phyloP scores from a whole-genome alignment of 345 rosid species.

The Brassica nigra region DNA sequence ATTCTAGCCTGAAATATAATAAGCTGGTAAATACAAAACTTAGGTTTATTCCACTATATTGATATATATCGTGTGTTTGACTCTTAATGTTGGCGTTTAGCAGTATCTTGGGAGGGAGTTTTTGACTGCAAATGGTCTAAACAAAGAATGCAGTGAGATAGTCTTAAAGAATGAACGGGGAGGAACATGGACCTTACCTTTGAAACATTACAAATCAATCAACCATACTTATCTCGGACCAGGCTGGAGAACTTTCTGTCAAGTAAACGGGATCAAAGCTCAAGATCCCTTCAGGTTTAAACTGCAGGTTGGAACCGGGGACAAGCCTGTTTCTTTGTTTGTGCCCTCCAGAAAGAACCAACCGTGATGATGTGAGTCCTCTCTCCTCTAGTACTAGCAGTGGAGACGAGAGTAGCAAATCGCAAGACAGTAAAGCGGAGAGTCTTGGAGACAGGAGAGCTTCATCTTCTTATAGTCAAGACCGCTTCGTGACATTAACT shows the following conservation, averaged over 20 bases:
- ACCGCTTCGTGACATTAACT: too few species aligned
- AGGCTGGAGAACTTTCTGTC: conserved; percentile 35
- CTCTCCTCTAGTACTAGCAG: background rate
- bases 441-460: background rate
- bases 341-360: background rate
- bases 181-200: background rate
- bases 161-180: conserved; percentile 18
- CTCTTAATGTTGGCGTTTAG: background rate
- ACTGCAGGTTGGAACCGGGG: background rate
- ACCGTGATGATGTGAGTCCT: background rate
- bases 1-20: background rate
- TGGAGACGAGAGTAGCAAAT: conserved; percentile 4
- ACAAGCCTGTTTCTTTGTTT: conserved; percentile 5
- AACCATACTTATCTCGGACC: background rate
- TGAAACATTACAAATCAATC: background rate
- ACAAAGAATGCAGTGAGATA: conserved; percentile 12
- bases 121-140: conserved; percentile 15
- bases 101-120: conserved; percentile 14
- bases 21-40: conserved; percentile 14
- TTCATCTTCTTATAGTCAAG: background rate
- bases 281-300: conserved; percentile 8
- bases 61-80: background rate
- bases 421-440: conserved; percentile 4
- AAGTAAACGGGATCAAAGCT: conserved; percentile 15
- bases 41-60: background rate